These are phyloP conservation scores for Drosera spatulata DNA, from an alignment of 179 eudicot species.

Conservation along the genomic window DNA sequence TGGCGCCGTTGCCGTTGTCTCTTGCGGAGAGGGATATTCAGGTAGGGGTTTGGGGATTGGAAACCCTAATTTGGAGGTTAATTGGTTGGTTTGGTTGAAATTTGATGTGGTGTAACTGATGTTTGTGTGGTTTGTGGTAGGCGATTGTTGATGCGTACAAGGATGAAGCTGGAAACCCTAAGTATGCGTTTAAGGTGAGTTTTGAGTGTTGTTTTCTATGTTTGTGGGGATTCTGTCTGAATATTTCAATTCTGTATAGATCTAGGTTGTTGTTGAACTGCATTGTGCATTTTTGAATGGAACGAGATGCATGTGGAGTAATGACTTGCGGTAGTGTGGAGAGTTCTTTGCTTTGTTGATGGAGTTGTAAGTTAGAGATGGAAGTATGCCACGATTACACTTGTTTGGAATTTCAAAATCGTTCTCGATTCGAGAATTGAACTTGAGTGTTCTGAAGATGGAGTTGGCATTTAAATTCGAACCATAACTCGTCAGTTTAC, in stretches of 20 bases:
- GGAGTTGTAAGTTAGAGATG: no score
- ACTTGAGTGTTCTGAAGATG: no score
- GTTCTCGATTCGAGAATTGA: no score
- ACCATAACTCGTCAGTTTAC: no score
- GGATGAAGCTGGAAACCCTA: constrained; percentile 77
- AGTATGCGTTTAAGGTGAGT: constrained; percentile 77
- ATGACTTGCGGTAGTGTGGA: neutral
- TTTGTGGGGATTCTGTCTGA: neutral
- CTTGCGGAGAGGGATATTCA: constrained; percentile 94
- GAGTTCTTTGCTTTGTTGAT: neutral
- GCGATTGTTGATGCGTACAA: constrained; percentile 88
- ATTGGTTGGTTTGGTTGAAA: neutral
- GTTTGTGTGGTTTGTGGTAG: constrained; percentile 17
- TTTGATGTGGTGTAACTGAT: neutral
- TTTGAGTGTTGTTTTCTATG: neutral
- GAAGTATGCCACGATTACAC: no score
- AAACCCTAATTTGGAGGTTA: constrained; percentile 6
- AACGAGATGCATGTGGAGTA: no score
- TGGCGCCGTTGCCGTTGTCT: constrained; percentile 95
- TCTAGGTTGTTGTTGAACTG: no score
- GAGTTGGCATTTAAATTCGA: no score
- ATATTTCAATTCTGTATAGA: neutral
- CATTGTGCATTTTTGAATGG: no score
- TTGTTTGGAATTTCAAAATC: no score
- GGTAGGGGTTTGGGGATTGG: constrained; percentile 13